These are phyloP conservation scores for Endocarpon pusillum DNA, from an alignment of 495 filamentous ascomycete species.

Conservation along the genomic window DNA sequence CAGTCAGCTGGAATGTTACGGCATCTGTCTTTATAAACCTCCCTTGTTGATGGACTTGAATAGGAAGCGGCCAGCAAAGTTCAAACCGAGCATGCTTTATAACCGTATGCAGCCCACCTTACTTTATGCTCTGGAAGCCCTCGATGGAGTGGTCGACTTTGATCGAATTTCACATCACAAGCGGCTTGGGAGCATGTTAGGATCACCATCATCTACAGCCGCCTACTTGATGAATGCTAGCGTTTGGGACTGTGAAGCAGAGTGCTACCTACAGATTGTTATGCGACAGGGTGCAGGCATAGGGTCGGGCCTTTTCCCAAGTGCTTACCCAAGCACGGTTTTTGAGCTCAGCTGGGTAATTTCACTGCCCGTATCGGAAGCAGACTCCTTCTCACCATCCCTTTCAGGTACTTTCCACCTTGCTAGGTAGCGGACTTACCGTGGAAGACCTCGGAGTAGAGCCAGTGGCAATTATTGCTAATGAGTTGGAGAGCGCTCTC, in stretches of 20 bases:
- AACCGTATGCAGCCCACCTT: slow-evolving; percentile 13
- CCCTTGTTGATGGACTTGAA: slow-evolving; percentile 10
- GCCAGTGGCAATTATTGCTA: too few relatives aligned
- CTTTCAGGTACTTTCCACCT: too few relatives aligned
- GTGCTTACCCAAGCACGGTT: slow-evolving; percentile 18
- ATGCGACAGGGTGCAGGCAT: too few relatives aligned
- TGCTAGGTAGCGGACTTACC: too few relatives aligned
- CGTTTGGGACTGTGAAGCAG: slow-evolving; percentile 23
- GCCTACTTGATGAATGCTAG: slow-evolving; percentile 26
- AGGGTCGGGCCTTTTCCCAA: too few relatives aligned
- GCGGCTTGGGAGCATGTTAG: slow-evolving; percentile 26
- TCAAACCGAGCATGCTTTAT: slow-evolving; percentile 16
- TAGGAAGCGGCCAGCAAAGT: slow-evolving; percentile 13
- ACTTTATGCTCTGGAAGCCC: slow-evolving; percentile 31
- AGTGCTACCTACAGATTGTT: slow-evolving; percentile 16
- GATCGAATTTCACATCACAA: slow-evolving; percentile 26
- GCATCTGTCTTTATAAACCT: slow-evolving; percentile 5
- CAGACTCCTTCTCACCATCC: slow-evolving; percentile 6
- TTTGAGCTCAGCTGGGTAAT: slow-evolving; percentile 25
- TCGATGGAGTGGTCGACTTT: slow-evolving; percentile 27
- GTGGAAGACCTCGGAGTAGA: too few relatives aligned
- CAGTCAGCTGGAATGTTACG: slow-evolving; percentile 6
- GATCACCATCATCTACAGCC: slow-evolving; percentile 31
- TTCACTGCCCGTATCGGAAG: slow-evolving; percentile 7
- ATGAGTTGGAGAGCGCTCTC: too few relatives aligned